Evolutionary conservation across 345 rosid genomes (phyloP).

Genomic region (Eucalyptus sideroxylon): DNA sequence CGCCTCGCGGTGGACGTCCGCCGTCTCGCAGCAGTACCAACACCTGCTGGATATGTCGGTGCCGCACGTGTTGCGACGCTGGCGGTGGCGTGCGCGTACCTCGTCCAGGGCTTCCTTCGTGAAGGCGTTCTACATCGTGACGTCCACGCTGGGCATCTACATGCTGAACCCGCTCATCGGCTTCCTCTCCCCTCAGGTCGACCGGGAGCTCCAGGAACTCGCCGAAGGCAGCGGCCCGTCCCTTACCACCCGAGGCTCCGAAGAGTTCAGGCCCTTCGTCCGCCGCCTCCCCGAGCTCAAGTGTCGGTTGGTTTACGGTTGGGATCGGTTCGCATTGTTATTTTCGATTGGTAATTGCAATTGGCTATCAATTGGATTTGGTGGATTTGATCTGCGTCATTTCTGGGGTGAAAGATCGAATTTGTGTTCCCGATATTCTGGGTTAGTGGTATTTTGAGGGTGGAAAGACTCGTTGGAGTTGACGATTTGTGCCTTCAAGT

Average conservation of each 20-base stretch:
- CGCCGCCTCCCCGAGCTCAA: conserved; percentile 74
- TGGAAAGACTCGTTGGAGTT: neutral
- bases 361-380: neutral
- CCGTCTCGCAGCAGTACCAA: conserved; percentile 38
- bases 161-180: conserved; percentile 71
- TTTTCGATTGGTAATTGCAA: neutral
- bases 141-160: conserved; percentile 36
- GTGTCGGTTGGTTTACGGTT: conserved; percentile 38
- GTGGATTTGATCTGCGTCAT: neutral
- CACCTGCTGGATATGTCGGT: conserved; percentile 66
- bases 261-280: conserved; percentile 80
- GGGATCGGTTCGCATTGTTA: neutral
- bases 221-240: neutral
- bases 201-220: conserved; percentile 29
- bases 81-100: conserved; percentile 30
- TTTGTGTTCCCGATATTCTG: neutral
- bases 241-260: conserved; percentile 70
- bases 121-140: neutral
- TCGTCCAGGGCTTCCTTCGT: conserved; percentile 51
- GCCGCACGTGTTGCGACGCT: conserved; percentile 42
- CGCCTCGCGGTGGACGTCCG: conserved; percentile 5
- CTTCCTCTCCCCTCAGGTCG: conserved; percentile 79
- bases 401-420: neutral
- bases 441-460: neutral
- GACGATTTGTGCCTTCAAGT: neutral